Percentiles rank a stretch among this genome's conserved stretches.
These are phyloP conservation scores for Raphanus sativus DNA, from an alignment of 345 rosid genomes.

Conservation along the genomic window DNA sequence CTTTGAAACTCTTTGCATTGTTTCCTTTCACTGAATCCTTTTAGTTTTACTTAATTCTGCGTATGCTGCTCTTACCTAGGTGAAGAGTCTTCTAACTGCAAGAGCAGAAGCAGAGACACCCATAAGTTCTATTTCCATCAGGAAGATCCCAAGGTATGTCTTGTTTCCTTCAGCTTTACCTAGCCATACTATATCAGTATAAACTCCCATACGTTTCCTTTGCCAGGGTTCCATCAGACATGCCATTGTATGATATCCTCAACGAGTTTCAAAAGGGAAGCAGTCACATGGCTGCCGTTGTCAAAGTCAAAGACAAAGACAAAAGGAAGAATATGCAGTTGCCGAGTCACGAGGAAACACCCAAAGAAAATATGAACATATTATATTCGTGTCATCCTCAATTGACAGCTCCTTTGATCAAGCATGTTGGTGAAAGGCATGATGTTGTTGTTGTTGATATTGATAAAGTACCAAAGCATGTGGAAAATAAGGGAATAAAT, in stretches of 20 bases:
- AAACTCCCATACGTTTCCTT: conserved; percentile 25
- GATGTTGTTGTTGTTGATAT: conserved; percentile 43
- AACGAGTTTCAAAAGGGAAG: conserved; percentile 90
- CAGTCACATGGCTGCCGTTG: conserved; percentile 92
- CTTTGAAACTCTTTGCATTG: conserved; percentile 3
- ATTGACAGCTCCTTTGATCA: conserved; percentile 54
- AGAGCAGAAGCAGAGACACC: conserved; percentile 81
- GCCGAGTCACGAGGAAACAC: conserved; percentile 35
- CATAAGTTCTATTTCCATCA: conserved; percentile 73
- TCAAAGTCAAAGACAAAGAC: conserved; percentile 50
- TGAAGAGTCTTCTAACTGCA: conserved; percentile 76
- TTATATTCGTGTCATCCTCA: conserved; percentile 30
- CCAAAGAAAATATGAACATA: conserved; percentile 36
- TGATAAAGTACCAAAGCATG: conserved; percentile 46
- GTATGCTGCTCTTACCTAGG: conserved; percentile 41
- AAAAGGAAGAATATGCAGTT: conserved; percentile 32
- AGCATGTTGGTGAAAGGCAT: conserved; percentile 40
- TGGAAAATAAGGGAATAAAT: conserved; percentile 35
- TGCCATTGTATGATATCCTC: conserved; percentile 85
- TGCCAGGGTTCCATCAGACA: conserved; percentile 71
- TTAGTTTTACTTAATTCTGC: not conserved
- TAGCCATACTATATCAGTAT: too few relatives aligned
- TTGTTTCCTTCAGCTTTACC: too few relatives aligned
- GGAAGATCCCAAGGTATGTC: conserved; percentile 70
- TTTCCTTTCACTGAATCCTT: conserved; percentile 11